Evolutionary conservation across 768 basidiomycete species (phyloP).

Genomic region (Termitomyces sp.): DNA sequence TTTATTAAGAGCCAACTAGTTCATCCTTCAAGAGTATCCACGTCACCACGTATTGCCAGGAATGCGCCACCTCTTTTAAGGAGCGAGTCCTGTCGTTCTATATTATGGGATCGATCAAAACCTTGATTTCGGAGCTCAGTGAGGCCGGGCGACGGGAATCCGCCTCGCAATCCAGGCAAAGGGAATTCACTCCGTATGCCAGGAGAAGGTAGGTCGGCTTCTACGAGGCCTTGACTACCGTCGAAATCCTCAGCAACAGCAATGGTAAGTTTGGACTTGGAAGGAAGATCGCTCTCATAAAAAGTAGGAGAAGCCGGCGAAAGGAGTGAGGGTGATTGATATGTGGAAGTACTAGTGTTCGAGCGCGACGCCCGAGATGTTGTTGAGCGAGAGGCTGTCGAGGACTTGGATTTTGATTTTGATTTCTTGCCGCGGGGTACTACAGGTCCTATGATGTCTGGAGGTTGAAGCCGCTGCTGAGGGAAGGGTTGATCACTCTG

Average conservation of each 20-base stretch:
- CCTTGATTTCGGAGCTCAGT: conserved; percentile 4
- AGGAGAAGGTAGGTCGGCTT: conserved; percentile 11
- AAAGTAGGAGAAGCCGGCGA: conserved; percentile 34
- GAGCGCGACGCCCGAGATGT: conserved; percentile 19
- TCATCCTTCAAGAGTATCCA: conserved; percentile 7
- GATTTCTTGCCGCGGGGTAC: conserved; percentile 15
- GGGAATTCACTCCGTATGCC: conserved; percentile 2
- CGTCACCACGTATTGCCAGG: conserved; percentile 12
- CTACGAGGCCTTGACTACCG: conserved; percentile 12
- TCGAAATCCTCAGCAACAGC: conserved; percentile 11
- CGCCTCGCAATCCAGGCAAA: conserved; percentile 5
- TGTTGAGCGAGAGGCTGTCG: conserved; percentile 22
- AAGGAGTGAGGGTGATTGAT: conserved; percentile 39
- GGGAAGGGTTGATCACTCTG: conserved; percentile 4
- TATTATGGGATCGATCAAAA: conserved; percentile 2
- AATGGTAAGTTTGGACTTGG: conserved; percentile 1
- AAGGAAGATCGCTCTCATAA: conserved; percentile 7
- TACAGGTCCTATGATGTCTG: neutral
- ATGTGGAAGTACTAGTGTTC: conserved; percentile 29
- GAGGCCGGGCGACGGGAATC: conserved; percentile 5
- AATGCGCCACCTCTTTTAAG: conserved; percentile 15
- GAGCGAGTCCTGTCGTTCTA: conserved; percentile 8
- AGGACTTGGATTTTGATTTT: conserved; percentile 24
- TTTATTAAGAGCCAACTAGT: neutral
- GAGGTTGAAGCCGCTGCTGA: neutral